phyloP scores from a whole-genome alignment of 2,329 filamentous ascomycete species.

The Fusarium denticulatum region DNA sequence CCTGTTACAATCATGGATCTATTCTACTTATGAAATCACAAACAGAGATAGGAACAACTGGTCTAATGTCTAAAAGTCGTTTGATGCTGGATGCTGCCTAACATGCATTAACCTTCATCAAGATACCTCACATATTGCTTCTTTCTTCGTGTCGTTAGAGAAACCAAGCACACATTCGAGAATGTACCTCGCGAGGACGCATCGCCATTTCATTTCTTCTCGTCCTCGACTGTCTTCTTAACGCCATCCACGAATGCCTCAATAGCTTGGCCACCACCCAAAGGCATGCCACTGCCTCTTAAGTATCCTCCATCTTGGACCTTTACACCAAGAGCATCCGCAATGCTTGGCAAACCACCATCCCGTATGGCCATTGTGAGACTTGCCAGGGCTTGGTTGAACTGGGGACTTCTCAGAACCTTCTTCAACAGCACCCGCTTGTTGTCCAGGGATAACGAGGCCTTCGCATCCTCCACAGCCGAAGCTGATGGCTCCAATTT shows the following conservation, averaged over 20 bases:
- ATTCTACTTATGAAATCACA: neutral
- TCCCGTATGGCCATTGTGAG: slow-evolving; percentile 89
- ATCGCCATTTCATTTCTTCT: slow-evolving; percentile 43
- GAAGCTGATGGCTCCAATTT: slow-evolving; percentile 74
- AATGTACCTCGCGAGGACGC: neutral
- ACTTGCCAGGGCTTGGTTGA: slow-evolving; percentile 85
- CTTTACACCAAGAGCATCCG: slow-evolving; percentile 83
- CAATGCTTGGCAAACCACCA: slow-evolving; percentile 88
- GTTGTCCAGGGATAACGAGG: slow-evolving; percentile 76
- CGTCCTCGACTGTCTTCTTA: slow-evolving; percentile 78
- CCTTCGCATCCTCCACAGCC: slow-evolving; percentile 76
- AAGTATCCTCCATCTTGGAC: slow-evolving; percentile 88
- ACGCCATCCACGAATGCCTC: slow-evolving; percentile 92
- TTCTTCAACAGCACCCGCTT: slow-evolving; percentile 84
- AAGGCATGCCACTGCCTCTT: slow-evolving; percentile 78
- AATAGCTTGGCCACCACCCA: slow-evolving; percentile 89
- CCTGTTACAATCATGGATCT: neutral
- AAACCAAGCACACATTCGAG: slow-evolving; percentile 4
- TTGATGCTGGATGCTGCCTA: slow-evolving; percentile 12
- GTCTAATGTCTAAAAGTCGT: neutral
- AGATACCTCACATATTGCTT: neutral
- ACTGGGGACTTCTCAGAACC: slow-evolving; percentile 89
- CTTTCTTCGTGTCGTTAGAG: neutral
- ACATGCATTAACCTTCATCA: slow-evolving; percentile 16
- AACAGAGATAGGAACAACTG: neutral